phyloP scores from a whole-genome alignment of 768 basidiomycete genomes.

The Phanerodontia chrysosporium region DNA sequence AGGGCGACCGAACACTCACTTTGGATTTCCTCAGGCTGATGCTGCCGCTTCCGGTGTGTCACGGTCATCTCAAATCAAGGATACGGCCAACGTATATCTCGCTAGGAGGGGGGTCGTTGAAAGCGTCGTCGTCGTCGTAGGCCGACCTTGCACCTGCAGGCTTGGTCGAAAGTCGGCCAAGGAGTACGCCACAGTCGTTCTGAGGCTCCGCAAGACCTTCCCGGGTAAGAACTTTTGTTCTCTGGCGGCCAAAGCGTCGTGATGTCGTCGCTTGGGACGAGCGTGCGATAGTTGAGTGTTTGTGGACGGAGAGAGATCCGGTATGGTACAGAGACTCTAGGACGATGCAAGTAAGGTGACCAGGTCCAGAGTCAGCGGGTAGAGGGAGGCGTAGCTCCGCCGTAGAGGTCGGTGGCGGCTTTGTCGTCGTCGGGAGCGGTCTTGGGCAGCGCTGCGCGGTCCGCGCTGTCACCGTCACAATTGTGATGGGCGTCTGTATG shows the following conservation, averaged over 20 bases:
- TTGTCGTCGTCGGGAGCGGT: slow-evolving; percentile 13
- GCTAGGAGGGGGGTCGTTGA: background rate
- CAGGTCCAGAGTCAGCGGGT: background rate
- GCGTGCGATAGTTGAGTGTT: background rate
- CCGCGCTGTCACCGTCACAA: slow-evolving; percentile 5
- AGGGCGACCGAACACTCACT: slow-evolving; percentile 19
- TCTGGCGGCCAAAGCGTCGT: background rate
- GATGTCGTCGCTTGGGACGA: background rate
- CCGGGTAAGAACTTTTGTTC: background rate
- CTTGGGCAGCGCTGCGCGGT: slow-evolving; percentile 2
- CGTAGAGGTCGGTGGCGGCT: background rate
- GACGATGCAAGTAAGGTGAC: background rate
- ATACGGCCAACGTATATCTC: background rate
- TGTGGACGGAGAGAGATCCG: too few species aligned
- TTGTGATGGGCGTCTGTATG: background rate
- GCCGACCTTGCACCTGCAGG: background rate
- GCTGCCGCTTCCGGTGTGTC: slow-evolving; percentile 28
- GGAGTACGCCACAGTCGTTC: background rate
- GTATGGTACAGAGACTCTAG: background rate
- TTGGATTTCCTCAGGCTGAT: slow-evolving; percentile 30
- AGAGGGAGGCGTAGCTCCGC: background rate
- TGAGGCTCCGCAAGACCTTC: background rate
- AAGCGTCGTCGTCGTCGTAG: background rate
- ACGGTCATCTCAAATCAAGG: slow-evolving; percentile 22
- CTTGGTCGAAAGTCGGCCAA: background rate